Percentiles rank a stretch among this genome's conserved stretches.
Evolutionary conservation across 2,329 filamentous ascomycete genomes (phyloP).

Genomic region (Diaporthe caulivora): DNA sequence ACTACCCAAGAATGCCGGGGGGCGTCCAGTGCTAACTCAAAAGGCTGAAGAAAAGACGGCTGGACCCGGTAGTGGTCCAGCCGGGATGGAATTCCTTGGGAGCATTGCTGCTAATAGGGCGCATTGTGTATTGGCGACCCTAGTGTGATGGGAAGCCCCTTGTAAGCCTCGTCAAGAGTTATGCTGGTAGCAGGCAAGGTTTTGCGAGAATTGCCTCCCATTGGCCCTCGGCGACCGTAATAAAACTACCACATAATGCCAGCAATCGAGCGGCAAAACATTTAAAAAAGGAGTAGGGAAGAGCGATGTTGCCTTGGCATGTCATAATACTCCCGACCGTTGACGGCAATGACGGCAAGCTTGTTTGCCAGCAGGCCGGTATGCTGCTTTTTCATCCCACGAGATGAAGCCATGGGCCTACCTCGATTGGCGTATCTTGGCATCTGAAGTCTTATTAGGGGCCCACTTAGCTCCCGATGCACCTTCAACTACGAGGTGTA

Average conservation of each 20-base stretch:
- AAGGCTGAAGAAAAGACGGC: conserved; percentile 1
- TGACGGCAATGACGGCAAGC: not conserved
- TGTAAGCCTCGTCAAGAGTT: not conserved
- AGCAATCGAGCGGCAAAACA: not conserved
- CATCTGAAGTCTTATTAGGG: conserved; percentile 1
- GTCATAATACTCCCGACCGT: not conserved
- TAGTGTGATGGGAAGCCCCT: conserved; percentile 10
- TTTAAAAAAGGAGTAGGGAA: not conserved
- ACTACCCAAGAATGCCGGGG: not conserved
- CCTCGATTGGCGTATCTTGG: conserved; percentile 13
- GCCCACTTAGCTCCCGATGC: not conserved
- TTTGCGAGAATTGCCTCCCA: not conserved
- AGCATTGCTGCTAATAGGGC: conserved; percentile 10
- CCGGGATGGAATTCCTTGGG: conserved; percentile 5
- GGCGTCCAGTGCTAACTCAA: conserved; percentile 11
- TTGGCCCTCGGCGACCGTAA: not conserved
- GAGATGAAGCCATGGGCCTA: not conserved
- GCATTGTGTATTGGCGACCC: conserved; percentile 27
- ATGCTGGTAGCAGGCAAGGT: not conserved
- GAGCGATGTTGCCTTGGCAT: not conserved
- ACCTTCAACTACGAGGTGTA: no score
- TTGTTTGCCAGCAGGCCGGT: not conserved
- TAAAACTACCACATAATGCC: conserved; percentile 19
- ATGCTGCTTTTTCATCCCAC: conserved; percentile 12
- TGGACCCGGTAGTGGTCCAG: conserved; percentile 15